phyloP scores from a whole-genome alignment of 352 stramenopile species.

The Phytopythium sindhum region DNA sequence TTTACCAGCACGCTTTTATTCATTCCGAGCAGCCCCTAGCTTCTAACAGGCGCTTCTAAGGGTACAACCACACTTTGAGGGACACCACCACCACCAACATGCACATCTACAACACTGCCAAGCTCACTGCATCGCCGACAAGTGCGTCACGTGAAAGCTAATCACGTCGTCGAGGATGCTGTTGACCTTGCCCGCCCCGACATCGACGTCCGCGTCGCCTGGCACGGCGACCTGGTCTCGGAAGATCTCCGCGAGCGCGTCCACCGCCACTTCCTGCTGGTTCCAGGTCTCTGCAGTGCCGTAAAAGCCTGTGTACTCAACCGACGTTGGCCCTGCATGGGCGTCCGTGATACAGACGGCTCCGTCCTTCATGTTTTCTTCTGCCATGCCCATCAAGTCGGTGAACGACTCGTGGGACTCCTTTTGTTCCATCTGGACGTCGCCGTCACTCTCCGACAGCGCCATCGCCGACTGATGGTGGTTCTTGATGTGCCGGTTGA shows the following conservation, averaged over 20 bases:
- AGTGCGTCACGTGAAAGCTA: constrained; percentile 41
- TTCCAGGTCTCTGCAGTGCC: neutral
- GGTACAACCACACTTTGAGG: neutral
- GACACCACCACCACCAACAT: neutral
- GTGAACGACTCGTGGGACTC: neutral
- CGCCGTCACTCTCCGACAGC: neutral
- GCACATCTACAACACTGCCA: neutral
- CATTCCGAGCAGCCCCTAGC: neutral
- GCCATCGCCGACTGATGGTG: constrained; percentile 1
- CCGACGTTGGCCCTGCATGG: neutral
- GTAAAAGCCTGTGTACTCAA: neutral
- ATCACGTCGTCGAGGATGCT: constrained; percentile 50
- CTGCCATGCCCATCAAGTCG: neutral
- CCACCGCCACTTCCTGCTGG: constrained; percentile 6
- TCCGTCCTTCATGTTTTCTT: neutral
- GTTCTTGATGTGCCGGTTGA: constrained; percentile 34
- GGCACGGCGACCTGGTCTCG: constrained; percentile 24
- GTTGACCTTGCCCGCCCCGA: constrained; percentile 14
- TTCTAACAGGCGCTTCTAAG: neutral
- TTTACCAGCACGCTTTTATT: neutral
- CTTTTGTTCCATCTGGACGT: neutral
- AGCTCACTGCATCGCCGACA: constrained; percentile 6
- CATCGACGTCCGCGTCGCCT: neutral
- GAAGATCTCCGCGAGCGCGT: constrained; percentile 33
- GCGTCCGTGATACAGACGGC: neutral